A percentile compares a stretch with the other conserved stretches of the same genome.
Conservation (phyloP, 2,329 filamentous ascomycete species). For the Colletotrichum zoysiae region DNA sequence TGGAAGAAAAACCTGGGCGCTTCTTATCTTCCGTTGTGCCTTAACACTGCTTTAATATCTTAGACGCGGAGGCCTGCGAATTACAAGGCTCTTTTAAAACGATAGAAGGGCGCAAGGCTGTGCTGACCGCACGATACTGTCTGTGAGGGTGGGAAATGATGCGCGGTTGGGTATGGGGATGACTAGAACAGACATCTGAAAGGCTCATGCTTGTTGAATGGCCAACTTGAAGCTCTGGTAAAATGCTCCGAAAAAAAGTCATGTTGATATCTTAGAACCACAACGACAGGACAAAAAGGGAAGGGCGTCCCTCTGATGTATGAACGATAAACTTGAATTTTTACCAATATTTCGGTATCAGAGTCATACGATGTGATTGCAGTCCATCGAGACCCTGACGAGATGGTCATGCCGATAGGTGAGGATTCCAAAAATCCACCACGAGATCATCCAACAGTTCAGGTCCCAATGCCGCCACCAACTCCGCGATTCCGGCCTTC, state of each 20-base stretch:
- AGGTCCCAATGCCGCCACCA: conserved; percentile 74
- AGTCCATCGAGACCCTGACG: background rate
- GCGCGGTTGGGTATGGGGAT: no score
- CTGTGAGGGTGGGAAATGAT: background rate
- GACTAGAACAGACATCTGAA: background rate
- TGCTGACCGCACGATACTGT: background rate
- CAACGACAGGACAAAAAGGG: no score
- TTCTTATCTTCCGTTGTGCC: background rate
- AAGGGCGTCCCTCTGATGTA: background rate
- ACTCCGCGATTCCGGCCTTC: conserved; percentile 74
- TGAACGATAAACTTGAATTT: background rate
- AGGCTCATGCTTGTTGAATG: background rate
- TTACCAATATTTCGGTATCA: no score
- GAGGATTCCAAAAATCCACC: conserved; percentile 63
- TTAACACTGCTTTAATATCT: background rate
- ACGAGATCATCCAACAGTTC: conserved; percentile 69
- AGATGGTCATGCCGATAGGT: background rate
- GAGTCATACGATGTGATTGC: background rate
- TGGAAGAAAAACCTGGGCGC: background rate
- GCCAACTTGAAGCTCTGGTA: background rate
- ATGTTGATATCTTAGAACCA: background rate
- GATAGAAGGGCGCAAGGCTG: background rate
- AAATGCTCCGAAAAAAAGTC: background rate
- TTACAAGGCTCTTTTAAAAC: background rate
- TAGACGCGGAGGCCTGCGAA: background rate